Evolutionary conservation across 2,329 filamentous ascomycete species (phyloP), one percentile per base, ranked within the genome.

Genomic region (Aspergillus fumigatiaffinis): DNA sequence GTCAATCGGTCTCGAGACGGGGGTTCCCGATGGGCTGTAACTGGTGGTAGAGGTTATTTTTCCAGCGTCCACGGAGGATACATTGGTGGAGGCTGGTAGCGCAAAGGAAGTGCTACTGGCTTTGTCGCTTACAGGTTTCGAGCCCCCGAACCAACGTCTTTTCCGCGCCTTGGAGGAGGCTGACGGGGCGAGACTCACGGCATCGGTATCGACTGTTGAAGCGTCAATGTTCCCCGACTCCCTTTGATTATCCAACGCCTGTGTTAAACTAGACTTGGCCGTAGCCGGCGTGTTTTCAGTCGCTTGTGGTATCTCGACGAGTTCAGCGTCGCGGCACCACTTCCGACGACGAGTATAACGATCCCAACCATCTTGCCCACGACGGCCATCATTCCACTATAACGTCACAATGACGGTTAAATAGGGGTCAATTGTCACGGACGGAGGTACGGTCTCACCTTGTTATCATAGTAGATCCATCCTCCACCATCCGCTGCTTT

Each of bases 381-480:
- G 84, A 17, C 90, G 88, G 20, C 92, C 92, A 65, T 91, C 89
- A 71, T 92, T 88, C 94, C 94, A 99, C 88, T 95, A 51, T 54
- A 7, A 35, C 48, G 5, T 20, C 28, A 14, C 26, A 23, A n/a
- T 41, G 12, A 14, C 9, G 1, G 28, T 10, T 28, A 44, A 53
- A 60, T 51, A 65, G 60, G 35, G 46, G 41, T 9, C 23, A 35
- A 26, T 21, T 9, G n/a, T 8, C 4, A 21, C 20, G 17, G 6
- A 49, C 4, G 20, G 50, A 38, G 48, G 1, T 29, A 14, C 5
- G 12, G 26, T 65, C 78, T 59, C 77, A 91, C 91, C 86, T 96
- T 97, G 72, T 93, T 97, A 69, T 99, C 94, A 71, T 97, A 99
- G 74, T 94, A 99, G 41, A 96, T 91, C 94, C 94, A 99, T 1